Conservation (phyloP, 768 basidiomycete genomes). For the Cyclocybe cylindracea region DNA sequence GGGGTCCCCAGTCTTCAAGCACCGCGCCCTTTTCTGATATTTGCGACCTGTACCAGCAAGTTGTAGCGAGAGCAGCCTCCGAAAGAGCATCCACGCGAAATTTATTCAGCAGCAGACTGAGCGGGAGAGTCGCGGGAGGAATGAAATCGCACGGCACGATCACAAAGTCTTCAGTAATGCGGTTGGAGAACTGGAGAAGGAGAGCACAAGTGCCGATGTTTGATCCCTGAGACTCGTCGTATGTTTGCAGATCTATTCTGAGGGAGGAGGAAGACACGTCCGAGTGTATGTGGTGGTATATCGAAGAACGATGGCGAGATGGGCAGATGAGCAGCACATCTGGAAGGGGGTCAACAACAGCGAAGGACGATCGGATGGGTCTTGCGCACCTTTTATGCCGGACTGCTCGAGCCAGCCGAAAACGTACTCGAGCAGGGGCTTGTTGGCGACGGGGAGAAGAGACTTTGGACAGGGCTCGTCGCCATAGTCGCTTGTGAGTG, state of each 20-base stretch:
- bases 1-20: slow-evolving; percentile 69
- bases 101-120: slow-evolving; percentile 73
- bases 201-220: slow-evolving; percentile 73
- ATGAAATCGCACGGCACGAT: slow-evolving; percentile 91
- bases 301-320: slow-evolving; percentile 65
- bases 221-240: slow-evolving; percentile 70
- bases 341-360: slow-evolving; percentile 28
- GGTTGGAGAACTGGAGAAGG: slow-evolving; percentile 72
- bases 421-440: slow-evolving; percentile 81
- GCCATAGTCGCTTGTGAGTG: slow-evolving; percentile 76
- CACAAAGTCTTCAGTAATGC: slow-evolving; percentile 85
- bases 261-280: slow-evolving; percentile 68
- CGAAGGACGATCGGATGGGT: slow-evolving; percentile 1
- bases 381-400: slow-evolving; percentile 70
- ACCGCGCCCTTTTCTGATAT: slow-evolving; percentile 53
- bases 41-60: slow-evolving; percentile 62
- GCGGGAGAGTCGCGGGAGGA: slow-evolving; percentile 70
- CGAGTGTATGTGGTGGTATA: slow-evolving; percentile 86
- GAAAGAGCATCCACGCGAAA: slow-evolving; percentile 74
- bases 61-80: slow-evolving; percentile 62
- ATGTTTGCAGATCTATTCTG: slow-evolving; percentile 76
- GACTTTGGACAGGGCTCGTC: slow-evolving; percentile 87
- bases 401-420: slow-evolving; percentile 87
- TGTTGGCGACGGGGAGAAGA: slow-evolving; percentile 84
- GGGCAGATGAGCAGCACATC: slow-evolving; percentile 91